phyloP scores from a whole-genome alignment of 257 asterid species.

The Thymus quinquecostatus region DNA sequence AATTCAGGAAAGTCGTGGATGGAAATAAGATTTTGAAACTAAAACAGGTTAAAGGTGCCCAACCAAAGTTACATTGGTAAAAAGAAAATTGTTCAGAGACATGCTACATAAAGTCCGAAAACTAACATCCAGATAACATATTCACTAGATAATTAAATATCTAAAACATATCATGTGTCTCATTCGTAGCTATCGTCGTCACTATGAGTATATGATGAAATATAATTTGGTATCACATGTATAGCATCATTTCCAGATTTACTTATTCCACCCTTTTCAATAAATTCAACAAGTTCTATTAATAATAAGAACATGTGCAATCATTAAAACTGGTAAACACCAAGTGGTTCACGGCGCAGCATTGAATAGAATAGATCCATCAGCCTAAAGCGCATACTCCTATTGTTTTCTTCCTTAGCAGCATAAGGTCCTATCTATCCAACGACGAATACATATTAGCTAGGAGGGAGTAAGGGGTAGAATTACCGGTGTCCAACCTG shows the following conservation, averaged over 20 bases:
- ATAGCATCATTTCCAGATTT: not conserved
- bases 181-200: not conserved
- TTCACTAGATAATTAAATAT: not conserved
- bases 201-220: not conserved
- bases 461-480: constrained; percentile 60
- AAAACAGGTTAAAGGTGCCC: not conserved
- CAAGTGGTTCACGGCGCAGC: too few species aligned
- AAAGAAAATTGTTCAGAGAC: not conserved
- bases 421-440: constrained; percentile 57
- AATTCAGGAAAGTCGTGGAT: not conserved
- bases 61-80: not conserved
- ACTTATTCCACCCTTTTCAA: constrained; percentile 1
- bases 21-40: too few species aligned
- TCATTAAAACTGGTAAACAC: too few species aligned
- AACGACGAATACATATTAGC: constrained; percentile 70
- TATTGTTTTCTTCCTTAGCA: not conserved
- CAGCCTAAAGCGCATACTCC: too few species aligned
- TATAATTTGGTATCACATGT: not conserved
- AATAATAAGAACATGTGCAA: not conserved
- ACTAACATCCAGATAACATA: not conserved
- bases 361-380: too few species aligned
- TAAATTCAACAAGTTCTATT: constrained; percentile 11
- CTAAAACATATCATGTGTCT: not conserved
- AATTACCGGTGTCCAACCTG: constrained; percentile 46
- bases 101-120: constrained; percentile 11